Evolutionary conservation across 192 early-diverging fungal genomes (phyloP), one percentile per base, ranked within the genome.

Genomic region (Linnemannia hyalina): DNA sequence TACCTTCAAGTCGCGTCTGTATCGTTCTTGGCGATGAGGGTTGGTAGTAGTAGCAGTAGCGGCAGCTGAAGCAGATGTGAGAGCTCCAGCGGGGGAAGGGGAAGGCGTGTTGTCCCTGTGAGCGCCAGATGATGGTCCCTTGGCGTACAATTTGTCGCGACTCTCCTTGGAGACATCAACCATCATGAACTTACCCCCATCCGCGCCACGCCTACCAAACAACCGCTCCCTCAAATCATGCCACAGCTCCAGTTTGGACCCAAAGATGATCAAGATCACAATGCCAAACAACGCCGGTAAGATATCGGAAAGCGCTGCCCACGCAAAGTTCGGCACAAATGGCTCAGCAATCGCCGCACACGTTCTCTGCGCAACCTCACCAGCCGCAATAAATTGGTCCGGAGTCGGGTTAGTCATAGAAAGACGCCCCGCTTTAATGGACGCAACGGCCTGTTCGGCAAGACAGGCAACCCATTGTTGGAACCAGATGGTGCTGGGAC

Each of bases 191-290:
- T 73, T 73, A 26, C 46, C 71, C 0, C 38, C 60, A 18, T 41
- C 22, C 1, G 57, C 26, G 15, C 68, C 16, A 8, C 35, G 42
- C 16, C 60, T 32, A n/a, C 80, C 73, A 49, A 74, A 75, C 15
- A 81, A 23, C 16, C 70, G 44, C 8, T 44, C 32, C 15, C 23
- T 41, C 36, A 82, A 15, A 47, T 82, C 80, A 20, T 54, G 69
- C 80, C 80, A 82, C 46, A 82, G 29, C 70, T 82, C 74, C n/a
- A 76, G 9, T 23, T 75, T 76, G 40, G 80, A 70, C 32, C 80
- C 80, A 72, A 82, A 82, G 55, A 82, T 82, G 20, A 60, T 41
- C n/a, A 82, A 16, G 10, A 82, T 29, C 0, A 76, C 41, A 26
- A 57, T 52, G 1, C 80, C 80, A 26, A 73, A 76, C 10, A 60